A percentile compares a stretch with the other conserved stretches of the same genome.
Conservation (phyloP, 139 green algal genomes). For the Coelastrella sp. region DNA sequence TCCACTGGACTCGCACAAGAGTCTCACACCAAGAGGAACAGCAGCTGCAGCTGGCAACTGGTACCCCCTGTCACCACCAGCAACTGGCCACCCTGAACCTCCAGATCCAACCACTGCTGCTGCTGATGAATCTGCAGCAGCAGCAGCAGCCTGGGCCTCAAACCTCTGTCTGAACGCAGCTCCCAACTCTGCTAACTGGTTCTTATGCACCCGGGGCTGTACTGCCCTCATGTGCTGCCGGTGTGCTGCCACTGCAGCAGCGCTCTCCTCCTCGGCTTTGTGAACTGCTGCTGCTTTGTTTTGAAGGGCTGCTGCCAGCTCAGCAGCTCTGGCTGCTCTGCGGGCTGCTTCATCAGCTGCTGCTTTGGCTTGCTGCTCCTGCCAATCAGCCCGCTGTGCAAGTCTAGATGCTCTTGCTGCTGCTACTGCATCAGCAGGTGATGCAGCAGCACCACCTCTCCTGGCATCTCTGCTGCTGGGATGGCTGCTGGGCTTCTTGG, state of each 20-base stretch:
- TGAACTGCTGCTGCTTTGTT: background rate
- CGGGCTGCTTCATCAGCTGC: slow-evolving; percentile 17
- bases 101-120: background rate
- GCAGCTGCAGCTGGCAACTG: background rate
- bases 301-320: slow-evolving; percentile 16
- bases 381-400: background rate
- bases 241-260: slow-evolving; percentile 1
- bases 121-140: background rate
- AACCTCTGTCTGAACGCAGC: slow-evolving; percentile 21
- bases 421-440: slow-evolving; percentile 3
- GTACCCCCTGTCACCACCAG: background rate
- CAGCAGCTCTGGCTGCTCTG: slow-evolving; percentile 4
- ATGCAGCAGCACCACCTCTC: slow-evolving; percentile 15
- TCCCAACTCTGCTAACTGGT: slow-evolving; percentile 27
- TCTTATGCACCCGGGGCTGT: background rate
- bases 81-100: background rate
- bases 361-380: slow-evolving; percentile 31
- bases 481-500: background rate
- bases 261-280: background rate
- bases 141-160: background rate
- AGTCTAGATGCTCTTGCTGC: background rate
- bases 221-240: slow-evolving; percentile 26
- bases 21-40: background rate
- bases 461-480: background rate
- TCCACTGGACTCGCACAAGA: background rate